Conservation (phyloP, 2,329 filamentous ascomycete genomes). For the Escovopsis sp. region DNA sequence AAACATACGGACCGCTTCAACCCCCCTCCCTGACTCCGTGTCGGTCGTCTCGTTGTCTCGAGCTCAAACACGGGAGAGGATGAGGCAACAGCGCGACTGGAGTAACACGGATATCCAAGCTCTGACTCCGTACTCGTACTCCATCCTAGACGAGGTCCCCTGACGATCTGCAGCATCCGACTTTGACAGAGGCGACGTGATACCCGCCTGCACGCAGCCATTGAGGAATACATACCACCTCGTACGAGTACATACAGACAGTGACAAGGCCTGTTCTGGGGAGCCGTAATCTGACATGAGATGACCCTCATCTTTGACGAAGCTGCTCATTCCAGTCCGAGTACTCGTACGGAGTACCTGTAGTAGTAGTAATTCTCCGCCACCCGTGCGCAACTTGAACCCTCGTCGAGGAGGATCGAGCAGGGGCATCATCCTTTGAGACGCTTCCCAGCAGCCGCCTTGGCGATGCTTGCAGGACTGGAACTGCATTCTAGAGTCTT, state of each 20-base stretch:
- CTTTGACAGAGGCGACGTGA: no score
- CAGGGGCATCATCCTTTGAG: no score
- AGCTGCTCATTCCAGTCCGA: neutral
- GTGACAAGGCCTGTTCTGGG: neutral
- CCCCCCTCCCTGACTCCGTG: no score
- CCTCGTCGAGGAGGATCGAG: no score
- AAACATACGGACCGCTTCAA: no score
- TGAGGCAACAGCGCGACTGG: constrained; percentile 8
- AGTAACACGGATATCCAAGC: neutral
- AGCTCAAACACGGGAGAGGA: neutral
- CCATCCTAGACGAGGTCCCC: neutral
- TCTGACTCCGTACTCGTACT: no score
- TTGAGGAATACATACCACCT: neutral
- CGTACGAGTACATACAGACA: neutral
- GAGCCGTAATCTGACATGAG: neutral
- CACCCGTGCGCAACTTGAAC: no score
- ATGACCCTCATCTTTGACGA: neutral
- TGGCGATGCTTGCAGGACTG: no score
- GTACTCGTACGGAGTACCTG: neutral
- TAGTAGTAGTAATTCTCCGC: neutral
- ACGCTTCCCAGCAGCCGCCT: no score
- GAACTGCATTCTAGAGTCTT: no score
- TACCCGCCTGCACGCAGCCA: neutral
- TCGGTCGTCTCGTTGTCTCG: no score
- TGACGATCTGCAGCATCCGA: no score